Evolutionary conservation across 345 rosid species (phyloP).

Genomic region (Limnanthes douglasii): DNA sequence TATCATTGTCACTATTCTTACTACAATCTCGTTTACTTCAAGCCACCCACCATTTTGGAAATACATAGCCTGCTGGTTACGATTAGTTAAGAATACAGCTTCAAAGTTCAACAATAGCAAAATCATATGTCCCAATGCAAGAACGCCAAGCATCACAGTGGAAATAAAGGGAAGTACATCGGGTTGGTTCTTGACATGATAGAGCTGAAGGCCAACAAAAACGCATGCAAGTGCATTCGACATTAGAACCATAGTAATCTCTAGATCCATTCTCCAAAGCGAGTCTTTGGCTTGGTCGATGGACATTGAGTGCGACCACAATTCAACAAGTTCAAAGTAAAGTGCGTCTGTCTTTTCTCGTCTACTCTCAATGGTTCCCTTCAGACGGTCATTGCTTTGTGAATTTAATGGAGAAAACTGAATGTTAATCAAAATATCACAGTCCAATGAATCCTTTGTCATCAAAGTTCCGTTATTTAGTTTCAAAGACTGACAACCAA

Average conservation of each 20-base stretch:
- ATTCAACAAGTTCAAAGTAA: constrained; percentile 37
- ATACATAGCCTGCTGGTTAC: constrained; percentile 34
- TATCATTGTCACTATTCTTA: constrained; percentile 62
- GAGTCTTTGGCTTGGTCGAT: constrained; percentile 47
- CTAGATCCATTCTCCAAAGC: constrained; percentile 85
- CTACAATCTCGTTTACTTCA: constrained; percentile 69
- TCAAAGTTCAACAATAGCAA: constrained; percentile 71
- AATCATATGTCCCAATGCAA: constrained; percentile 67
- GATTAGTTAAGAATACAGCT: constrained; percentile 35
- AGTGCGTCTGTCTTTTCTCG: constrained; percentile 46
- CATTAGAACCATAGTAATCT: constrained; percentile 61
- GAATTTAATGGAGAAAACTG: constrained; percentile 46
- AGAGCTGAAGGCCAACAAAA: constrained; percentile 58
- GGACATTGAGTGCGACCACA: constrained; percentile 44
- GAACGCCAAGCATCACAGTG: constrained; percentile 38
- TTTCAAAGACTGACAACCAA: constrained; percentile 44
- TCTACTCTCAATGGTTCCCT: constrained; percentile 56
- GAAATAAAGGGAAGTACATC: constrained; percentile 61
- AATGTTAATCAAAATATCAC: constrained; percentile 35
- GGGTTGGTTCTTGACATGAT: constrained; percentile 57
- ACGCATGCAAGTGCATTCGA: constrained; percentile 61
- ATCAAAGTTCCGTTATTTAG: constrained; percentile 8
- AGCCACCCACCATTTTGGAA: constrained; percentile 70
- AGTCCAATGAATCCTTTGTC: constrained; percentile 29
- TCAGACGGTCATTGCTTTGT: constrained; percentile 26